Evolutionary conservation across 805 yeast genomes (phyloP).

Genomic region (Sungouiozyma intestinalis): DNA sequence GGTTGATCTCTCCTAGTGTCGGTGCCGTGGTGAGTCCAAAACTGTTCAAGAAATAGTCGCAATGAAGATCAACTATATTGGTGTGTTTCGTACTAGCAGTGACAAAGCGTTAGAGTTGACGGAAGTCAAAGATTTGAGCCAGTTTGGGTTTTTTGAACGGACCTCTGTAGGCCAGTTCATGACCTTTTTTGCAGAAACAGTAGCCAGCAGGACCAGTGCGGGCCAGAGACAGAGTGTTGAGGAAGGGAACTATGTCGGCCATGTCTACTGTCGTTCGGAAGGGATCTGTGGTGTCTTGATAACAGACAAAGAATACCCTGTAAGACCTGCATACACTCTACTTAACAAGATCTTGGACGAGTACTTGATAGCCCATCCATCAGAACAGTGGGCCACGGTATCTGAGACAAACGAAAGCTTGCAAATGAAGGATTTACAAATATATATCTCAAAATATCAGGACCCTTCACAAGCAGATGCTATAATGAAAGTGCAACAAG

Average conservation of each 20-base stretch:
- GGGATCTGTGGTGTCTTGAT: conserved; percentile 87
- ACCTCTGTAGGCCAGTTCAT: conserved; percentile 78
- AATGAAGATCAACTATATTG: conserved; percentile 90
- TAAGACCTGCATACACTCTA: conserved; percentile 89
- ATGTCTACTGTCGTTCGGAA: conserved; percentile 80
- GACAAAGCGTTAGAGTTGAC: conserved; percentile 65
- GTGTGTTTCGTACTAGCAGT: conserved; percentile 54
- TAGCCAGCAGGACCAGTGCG: conserved; percentile 73
- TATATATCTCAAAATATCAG: conserved; percentile 75
- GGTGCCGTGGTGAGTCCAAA: too few relatives aligned
- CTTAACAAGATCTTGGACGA: conserved; percentile 88
- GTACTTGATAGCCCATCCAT: conserved; percentile 73
- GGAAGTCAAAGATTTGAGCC: conserved; percentile 70
- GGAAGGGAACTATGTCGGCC: conserved; percentile 85
- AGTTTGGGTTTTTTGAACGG: conserved; percentile 84
- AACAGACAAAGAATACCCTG: conserved; percentile 93
- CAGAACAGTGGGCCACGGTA: conserved; percentile 51
- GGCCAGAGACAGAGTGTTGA: conserved; percentile 94
- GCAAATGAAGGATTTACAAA: conserved; percentile 41
- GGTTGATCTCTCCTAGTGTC: too few relatives aligned
- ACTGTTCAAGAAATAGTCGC: too few relatives aligned
- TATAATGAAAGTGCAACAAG: conserved; percentile 93
- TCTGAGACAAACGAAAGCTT: conserved; percentile 32
- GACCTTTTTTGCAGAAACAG: conserved; percentile 89
- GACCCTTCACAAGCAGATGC: conserved; percentile 97